Evolutionary conservation across 768 basidiomycete species (phyloP).

Genomic region (Leccinellum albellum): DNA sequence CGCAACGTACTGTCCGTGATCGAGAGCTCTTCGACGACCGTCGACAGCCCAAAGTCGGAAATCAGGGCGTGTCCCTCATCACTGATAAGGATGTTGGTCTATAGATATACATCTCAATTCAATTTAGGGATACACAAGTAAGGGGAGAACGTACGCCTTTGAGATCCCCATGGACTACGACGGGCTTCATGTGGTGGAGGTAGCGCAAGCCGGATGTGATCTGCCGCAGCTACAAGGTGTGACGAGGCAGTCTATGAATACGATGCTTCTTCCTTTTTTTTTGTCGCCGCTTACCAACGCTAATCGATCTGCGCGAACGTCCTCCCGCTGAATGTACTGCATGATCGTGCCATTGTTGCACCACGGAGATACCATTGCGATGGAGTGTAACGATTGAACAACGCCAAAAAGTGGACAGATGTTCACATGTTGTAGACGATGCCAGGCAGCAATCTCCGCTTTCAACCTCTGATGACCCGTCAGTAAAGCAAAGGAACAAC

Average conservation of each 20-base stretch:
- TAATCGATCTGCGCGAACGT: constrained; percentile 41
- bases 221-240: constrained; percentile 42
- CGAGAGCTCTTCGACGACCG: constrained; percentile 51
- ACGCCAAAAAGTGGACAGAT: constrained; percentile 55
- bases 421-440: constrained; percentile 52
- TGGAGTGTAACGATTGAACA: constrained; percentile 44
- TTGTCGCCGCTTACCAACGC: constrained; percentile 38
- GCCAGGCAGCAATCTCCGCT: constrained; percentile 56
- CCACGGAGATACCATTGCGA: constrained; percentile 67
- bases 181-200: constrained; percentile 51
- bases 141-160: constrained; percentile 46
- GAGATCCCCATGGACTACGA: constrained; percentile 58
- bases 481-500: neutral
- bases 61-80: constrained; percentile 50
- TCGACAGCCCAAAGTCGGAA: constrained; percentile 61
- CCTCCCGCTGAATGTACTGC: constrained; percentile 42
- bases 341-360: constrained; percentile 56
- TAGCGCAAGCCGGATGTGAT: constrained; percentile 56
- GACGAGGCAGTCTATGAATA: neutral
- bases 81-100: constrained; percentile 59
- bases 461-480: constrained; percentile 43
- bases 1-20: constrained; percentile 24
- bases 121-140: neutral
- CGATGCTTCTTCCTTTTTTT: neutral
- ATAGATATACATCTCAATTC: neutral